Base-by-base conservation (phyloP, 2,329 filamentous ascomycete species). In the Volutella citrinella region DNA sequence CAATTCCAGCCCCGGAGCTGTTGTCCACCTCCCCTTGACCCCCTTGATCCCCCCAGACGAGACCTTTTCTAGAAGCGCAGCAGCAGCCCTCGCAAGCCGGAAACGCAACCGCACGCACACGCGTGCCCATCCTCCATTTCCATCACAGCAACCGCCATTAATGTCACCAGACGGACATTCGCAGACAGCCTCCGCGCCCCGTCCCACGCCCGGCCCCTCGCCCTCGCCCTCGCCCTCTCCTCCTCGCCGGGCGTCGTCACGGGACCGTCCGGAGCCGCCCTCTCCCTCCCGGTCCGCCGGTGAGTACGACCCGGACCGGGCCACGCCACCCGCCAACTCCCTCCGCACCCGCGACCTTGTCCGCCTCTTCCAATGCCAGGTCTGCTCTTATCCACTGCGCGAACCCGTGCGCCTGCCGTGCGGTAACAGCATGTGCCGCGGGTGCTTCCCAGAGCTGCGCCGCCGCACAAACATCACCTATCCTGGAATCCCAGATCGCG, bases 391-490 rank as follows among this genome's bases (percentile, higher is more conserved):
- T 26, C 82, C 84, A 2, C 67, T 93, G 19, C 69, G 64, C 27
- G 70, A 78, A 8, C 86, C 89, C 6, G 72, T 88, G 36, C 85
- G 85, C 1, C 66, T 95, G 5, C 88, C 89, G 6, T 96, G 90
- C 57, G 88, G 89, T 18, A 78, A 83, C 53, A 82, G 82, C 10
- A 61, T 95, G 10, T 96, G 90, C 64, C 80, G 75, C 51, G 59
- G 61, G 30, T 96, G 90, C 60, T 63, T 95, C 3, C 89, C 89
- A 3, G 63, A 76, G 28, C 64, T 80, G 4, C 76, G 82, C 49
- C 59, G 70, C 12, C 76, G 88, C 27, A 67, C 68, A 29, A 79
- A 87, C 42, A 85, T 95, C 38, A 84, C 87, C 3, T 95, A 91
- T 58, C 88, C 87, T 1, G 79, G 78, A 12, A 72, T 73, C 2